Percentiles rank a stretch among this genome's conserved stretches.
phyloP scores from a whole-genome alignment of 176 grass and related monocot species.

The Rhynchospora pubera region DNA sequence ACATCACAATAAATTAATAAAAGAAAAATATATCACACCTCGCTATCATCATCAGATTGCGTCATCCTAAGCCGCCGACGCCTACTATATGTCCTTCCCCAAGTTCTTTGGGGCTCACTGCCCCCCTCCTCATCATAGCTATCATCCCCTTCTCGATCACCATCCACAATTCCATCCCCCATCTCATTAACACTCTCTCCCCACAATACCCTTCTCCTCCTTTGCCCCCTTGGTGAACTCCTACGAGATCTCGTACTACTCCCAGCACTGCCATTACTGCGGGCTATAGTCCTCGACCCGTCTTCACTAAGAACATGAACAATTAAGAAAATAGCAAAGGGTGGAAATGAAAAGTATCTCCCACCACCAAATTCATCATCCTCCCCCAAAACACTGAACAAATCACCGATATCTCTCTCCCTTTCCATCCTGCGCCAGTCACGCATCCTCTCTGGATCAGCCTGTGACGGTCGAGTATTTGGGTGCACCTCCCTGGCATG shows the following conservation, averaged over 20 bases:
- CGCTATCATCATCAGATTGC: conserved; percentile 17
- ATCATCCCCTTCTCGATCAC: not conserved
- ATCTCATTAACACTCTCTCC: conserved; percentile 15
- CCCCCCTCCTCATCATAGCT: not conserved
- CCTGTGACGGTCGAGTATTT: conserved; percentile 29
- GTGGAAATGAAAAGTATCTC: conserved; percentile 13
- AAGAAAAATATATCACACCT: conserved; percentile 12
- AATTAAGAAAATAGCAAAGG: conserved; percentile 23
- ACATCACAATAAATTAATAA: not conserved
- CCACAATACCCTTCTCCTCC: conserved; percentile 26
- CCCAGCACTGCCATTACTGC: not conserved
- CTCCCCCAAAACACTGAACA: conserved; percentile 25
- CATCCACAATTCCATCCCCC: not conserved
- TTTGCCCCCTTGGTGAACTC: not conserved
- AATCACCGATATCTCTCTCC: conserved; percentile 31
- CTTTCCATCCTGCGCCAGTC: conserved; percentile 29
- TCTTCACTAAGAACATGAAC: conserved; percentile 23
- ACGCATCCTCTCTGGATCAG: conserved; percentile 26
- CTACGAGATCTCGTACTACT: not conserved
- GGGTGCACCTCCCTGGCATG: conserved; percentile 33
- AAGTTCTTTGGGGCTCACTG: not conserved
- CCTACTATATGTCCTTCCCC: not conserved
- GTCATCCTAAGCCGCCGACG: conserved; percentile 5
- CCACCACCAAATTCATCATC: not conserved
- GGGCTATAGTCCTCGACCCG: not conserved